Percentiles rank a stretch among this genome's conserved stretches.
These are phyloP conservation scores for Debaryomyces nepalensis DNA, from an alignment of 1,139 yeast species.

Conservation along the genomic window DNA sequence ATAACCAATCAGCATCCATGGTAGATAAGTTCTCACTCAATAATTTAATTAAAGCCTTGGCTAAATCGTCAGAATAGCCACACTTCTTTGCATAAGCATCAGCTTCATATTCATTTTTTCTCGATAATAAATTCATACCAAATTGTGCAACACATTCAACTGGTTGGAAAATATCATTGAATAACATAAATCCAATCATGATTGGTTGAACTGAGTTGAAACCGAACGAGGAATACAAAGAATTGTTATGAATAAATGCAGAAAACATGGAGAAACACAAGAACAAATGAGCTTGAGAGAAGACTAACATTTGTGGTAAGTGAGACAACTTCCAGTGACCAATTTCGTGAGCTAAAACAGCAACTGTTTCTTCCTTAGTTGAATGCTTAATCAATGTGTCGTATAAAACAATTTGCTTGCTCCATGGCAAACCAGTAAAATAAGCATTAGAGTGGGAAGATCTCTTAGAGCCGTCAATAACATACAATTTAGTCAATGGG, in stretches of 20 bases:
- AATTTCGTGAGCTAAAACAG: constrained; percentile 94
- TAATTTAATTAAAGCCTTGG: constrained; percentile 72
- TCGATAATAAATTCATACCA: constrained; percentile 67
- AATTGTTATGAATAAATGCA: constrained; percentile 75
- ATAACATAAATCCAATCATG: constrained; percentile 77
- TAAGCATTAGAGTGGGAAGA: constrained; percentile 96
- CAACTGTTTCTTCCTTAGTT: constrained; percentile 79
- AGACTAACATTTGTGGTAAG: constrained; percentile 68
- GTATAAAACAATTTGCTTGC: constrained; percentile 89
- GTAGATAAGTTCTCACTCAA: constrained; percentile 81
- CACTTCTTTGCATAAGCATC: constrained; percentile 79
- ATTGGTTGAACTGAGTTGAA: constrained; percentile 68
- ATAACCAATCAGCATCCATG: constrained; percentile 87
- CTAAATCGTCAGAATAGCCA: constrained; percentile 72
- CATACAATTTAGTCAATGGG: constrained; percentile 84
- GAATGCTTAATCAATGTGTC: constrained; percentile 89
- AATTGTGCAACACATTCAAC: constrained; percentile 72
- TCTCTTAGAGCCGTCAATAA: constrained; percentile 93
- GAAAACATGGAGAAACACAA: constrained; percentile 73
- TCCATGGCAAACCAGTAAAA: constrained; percentile 95
- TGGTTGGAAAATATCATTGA: constrained; percentile 77
- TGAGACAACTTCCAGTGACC: constrained; percentile 97
- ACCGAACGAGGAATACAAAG: constrained; percentile 80
- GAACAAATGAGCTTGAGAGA: constrained; percentile 68
- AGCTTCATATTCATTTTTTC: constrained; percentile 92